Percentiles rank a stretch among this genome's conserved stretches.
phyloP scores from a whole-genome alignment of 805 yeast genomes.

The Yarrowia hollandica region DNA sequence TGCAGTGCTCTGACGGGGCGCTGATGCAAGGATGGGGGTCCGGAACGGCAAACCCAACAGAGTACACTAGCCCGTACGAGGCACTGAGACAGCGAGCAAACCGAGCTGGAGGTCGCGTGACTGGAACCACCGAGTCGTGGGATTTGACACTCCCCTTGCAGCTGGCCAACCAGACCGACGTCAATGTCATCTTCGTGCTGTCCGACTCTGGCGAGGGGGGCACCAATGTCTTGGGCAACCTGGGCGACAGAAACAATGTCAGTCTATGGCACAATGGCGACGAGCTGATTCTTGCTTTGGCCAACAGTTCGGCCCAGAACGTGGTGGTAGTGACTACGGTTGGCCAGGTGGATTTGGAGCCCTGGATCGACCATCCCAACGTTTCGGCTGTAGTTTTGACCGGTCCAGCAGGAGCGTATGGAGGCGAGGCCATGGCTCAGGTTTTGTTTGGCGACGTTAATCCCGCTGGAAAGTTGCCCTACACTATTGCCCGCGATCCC shows the following conservation, averaged over 20 bases:
- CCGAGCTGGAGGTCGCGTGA: neutral
- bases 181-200: slow-evolving; percentile 56
- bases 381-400: slow-evolving; percentile 57
- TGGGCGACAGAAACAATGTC: slow-evolving; percentile 57
- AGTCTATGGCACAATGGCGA: slow-evolving; percentile 62
- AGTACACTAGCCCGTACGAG: slow-evolving; percentile 57
- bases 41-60: slow-evolving; percentile 57
- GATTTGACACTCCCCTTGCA: slow-evolving; percentile 39
- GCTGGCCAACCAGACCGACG: slow-evolving; percentile 42
- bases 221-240: slow-evolving; percentile 57
- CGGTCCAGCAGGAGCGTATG: slow-evolving; percentile 56
- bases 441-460: slow-evolving; percentile 60
- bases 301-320: slow-evolving; percentile 52
- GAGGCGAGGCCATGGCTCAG: slow-evolving; percentile 59
- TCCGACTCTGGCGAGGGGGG: slow-evolving; percentile 61
- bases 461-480: slow-evolving; percentile 64
- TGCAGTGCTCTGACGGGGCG: slow-evolving; percentile 54
- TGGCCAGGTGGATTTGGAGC: slow-evolving; percentile 61
- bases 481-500: slow-evolving; percentile 57
- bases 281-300: slow-evolving; percentile 51
- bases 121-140: neutral
- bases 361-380: slow-evolving; percentile 55
- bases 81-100: slow-evolving; percentile 55
- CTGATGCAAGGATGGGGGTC: slow-evolving; percentile 67
- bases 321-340: slow-evolving; percentile 60